These are phyloP conservation scores for Thozetella sp. DNA, from an alignment of 495 filamentous ascomycete genomes.

Conservation along the genomic window DNA sequence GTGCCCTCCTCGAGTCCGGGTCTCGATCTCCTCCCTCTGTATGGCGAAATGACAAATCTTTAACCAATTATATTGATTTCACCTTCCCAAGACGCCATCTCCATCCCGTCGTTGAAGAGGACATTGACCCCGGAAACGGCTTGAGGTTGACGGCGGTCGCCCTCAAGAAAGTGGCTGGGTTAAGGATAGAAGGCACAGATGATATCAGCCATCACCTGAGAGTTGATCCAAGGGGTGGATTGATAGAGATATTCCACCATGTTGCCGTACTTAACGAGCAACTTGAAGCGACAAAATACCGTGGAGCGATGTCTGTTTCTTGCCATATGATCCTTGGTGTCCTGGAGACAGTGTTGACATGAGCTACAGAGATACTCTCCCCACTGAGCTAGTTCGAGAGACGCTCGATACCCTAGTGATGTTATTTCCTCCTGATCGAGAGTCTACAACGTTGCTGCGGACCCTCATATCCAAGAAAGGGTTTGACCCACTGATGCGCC, in stretches of 20 bases:
- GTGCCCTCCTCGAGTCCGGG: not conserved
- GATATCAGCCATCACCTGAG: conserved; percentile 31
- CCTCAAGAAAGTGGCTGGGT: conserved; percentile 24
- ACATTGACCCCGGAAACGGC: conserved; percentile 15
- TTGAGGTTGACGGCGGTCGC: conserved; percentile 23
- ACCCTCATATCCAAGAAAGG: conserved; percentile 26
- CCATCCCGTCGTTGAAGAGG: conserved; percentile 26
- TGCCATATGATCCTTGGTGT: too few species aligned
- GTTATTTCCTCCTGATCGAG: conserved; percentile 32
- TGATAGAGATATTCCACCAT: conserved; percentile 30
- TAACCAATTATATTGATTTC: conserved; percentile 18
- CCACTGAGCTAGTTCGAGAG: conserved; percentile 33
- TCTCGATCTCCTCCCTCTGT: conserved; percentile 7
- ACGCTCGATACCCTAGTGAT: conserved; percentile 32
- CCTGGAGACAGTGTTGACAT: conserved; percentile 2
- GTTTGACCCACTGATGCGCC: conserved; percentile 31
- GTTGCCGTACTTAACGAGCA: conserved; percentile 33
- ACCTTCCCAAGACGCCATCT: conserved; percentile 23
- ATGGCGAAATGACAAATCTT: conserved; percentile 22
- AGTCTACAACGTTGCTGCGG: conserved; percentile 28
- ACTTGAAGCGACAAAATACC: conserved; percentile 22
- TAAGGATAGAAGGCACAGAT: conserved; percentile 29
- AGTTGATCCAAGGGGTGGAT: conserved; percentile 23
- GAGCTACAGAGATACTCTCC: conserved; percentile 13
- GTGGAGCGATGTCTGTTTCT: not conserved